These are phyloP conservation scores for Pyrenophora teres DNA, from an alignment of 2,329 filamentous ascomycete genomes.

Conservation along the genomic window DNA sequence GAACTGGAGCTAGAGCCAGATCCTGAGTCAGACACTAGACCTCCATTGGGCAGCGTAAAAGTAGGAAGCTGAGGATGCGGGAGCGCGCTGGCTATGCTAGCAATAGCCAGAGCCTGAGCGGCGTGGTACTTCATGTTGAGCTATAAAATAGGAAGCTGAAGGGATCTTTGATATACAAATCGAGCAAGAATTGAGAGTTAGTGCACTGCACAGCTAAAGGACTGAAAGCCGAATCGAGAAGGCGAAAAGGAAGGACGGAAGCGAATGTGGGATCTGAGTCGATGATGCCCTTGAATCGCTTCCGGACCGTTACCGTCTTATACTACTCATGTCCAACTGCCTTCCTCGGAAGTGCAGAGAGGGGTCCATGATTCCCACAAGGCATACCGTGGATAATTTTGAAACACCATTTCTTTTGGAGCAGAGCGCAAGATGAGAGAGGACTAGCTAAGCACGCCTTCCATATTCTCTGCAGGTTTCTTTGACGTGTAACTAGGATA, in stretches of 20 bases:
- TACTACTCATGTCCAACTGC: background rate
- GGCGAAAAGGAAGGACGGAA: conserved; percentile 2
- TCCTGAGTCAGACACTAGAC: conserved; percentile 1
- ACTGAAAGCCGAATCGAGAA: background rate
- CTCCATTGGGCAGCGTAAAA: conserved; percentile 15
- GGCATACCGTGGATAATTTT: background rate
- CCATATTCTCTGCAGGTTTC: background rate
- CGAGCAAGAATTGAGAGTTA: background rate
- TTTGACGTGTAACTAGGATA: background rate
- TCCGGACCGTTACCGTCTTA: background rate
- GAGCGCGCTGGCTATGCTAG: conserved; percentile 27
- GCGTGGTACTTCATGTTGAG: conserved; percentile 35
- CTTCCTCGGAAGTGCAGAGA: background rate
- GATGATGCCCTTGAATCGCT: conserved; percentile 2
- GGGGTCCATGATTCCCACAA: background rate
- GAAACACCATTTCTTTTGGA: background rate
- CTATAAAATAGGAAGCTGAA: background rate
- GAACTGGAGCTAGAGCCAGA: background rate
- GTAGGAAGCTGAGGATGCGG: conserved; percentile 30
- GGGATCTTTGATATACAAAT: background rate
- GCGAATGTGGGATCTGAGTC: conserved; percentile 12
- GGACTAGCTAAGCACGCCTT: no score
- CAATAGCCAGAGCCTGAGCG: conserved; percentile 23
- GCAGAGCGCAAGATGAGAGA: background rate
- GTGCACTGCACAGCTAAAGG: conserved; percentile 27